Conservation (phyloP, 2,329 filamentous ascomycete species). For the Ophiocordyceps sinensis region DNA sequence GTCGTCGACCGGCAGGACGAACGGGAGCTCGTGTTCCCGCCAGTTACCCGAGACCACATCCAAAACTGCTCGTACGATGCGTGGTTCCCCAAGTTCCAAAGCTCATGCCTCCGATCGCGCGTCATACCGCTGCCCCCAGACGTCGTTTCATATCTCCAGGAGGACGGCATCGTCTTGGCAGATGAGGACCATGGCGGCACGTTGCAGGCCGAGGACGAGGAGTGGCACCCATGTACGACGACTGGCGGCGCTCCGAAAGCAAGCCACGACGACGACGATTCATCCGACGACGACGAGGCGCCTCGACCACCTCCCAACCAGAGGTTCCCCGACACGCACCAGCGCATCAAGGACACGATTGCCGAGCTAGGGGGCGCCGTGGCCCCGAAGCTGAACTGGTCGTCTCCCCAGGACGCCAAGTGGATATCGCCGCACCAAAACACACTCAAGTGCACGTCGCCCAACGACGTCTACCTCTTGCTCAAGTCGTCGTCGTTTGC, state of each 20-base stretch:
- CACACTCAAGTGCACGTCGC: slow-evolving; percentile 75
- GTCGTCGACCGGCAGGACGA: slow-evolving; percentile 2
- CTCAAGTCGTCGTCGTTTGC: slow-evolving; percentile 92
- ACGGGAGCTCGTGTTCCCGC: slow-evolving; percentile 53
- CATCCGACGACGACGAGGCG: slow-evolving; percentile 38
- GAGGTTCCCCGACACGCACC: slow-evolving; percentile 59
- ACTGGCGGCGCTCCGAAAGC: neutral
- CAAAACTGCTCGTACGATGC: slow-evolving; percentile 86
- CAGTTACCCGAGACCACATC: slow-evolving; percentile 74
- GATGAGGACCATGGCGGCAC: slow-evolving; percentile 39
- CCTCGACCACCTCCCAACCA: slow-evolving; percentile 32
- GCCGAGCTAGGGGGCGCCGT: slow-evolving; percentile 71
- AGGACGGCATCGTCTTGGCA: slow-evolving; percentile 83
- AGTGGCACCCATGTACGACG: slow-evolving; percentile 22
- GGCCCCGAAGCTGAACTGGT: slow-evolving; percentile 94
- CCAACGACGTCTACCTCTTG: slow-evolving; percentile 86
- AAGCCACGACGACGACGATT: slow-evolving; percentile 16
- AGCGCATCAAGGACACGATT: slow-evolving; percentile 63
- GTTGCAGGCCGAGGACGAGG: slow-evolving; percentile 33
- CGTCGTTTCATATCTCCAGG: slow-evolving; percentile 76
- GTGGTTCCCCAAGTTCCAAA: slow-evolving; percentile 79
- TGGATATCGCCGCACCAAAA: slow-evolving; percentile 80
- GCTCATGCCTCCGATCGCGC: slow-evolving; percentile 70
- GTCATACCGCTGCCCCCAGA: slow-evolving; percentile 61
- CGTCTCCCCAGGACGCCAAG: slow-evolving; percentile 84